Conservation (phyloP, 108 stramenopile genomes). For the Cylindrotheca fusiformis region DNA sequence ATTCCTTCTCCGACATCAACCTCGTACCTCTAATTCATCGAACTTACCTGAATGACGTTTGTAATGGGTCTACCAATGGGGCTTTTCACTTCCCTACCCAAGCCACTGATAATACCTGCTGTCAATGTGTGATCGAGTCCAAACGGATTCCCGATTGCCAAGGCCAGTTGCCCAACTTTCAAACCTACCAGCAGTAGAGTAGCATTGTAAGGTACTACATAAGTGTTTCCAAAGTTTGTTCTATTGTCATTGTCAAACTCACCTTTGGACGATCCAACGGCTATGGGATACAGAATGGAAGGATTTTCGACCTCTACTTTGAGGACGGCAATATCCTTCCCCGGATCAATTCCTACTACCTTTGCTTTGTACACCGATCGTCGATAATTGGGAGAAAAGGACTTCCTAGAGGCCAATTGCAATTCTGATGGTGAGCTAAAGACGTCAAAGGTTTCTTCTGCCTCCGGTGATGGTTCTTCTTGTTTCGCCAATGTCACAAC, state of each 20-base stretch:
- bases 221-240: too few species aligned
- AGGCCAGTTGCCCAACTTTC: conserved; percentile 63
- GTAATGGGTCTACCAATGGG: conserved; percentile 91
- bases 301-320: conserved; percentile 69
- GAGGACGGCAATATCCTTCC: conserved; percentile 92
- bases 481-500: conserved; percentile 7
- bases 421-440: conserved; percentile 2
- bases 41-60: conserved; percentile 96
- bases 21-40: too few species aligned
- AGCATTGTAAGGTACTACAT: too few species aligned
- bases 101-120: conserved; percentile 71
- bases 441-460: conserved; percentile 4
- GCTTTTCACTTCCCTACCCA: conserved; percentile 77
- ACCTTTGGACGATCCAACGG: conserved; percentile 48
- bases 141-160: conserved; percentile 96
- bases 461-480: conserved; percentile 1
- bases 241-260: too few species aligned
- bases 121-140: conserved; percentile 91
- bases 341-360: conserved; percentile 88
- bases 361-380: conserved; percentile 72
- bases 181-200: conserved; percentile 30
- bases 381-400: conserved; percentile 23
- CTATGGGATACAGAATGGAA: conserved; percentile 46
- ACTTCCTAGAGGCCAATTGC: conserved; percentile 23
- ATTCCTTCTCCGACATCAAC: too few species aligned